Conservation (phyloP, 2,329 filamentous ascomycete species). For the Colletotrichum eleusines region DNA sequence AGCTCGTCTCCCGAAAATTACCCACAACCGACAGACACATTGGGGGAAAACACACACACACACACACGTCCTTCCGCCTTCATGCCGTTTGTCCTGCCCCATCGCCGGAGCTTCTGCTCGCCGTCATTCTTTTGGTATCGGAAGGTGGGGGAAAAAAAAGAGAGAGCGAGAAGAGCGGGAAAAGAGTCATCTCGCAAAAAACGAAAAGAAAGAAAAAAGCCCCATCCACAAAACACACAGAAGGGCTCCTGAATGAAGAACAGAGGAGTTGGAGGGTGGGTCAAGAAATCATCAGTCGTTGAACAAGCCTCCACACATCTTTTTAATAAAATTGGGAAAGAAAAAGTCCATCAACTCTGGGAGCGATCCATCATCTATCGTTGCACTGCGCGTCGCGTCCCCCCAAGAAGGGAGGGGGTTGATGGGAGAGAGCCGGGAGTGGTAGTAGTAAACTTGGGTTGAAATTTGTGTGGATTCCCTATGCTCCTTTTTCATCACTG, state of each 20-base stretch:
- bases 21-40: not conserved
- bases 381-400: constrained; percentile 16
- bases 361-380: constrained; percentile 25
- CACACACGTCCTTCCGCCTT: not conserved
- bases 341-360: not conserved
- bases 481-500: constrained; percentile 35
- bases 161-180: not conserved
- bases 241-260: not conserved
- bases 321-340: not conserved
- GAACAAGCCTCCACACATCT: not conserved
- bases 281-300: constrained; percentile 1
- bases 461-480: constrained; percentile 35
- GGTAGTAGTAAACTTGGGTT: constrained; percentile 33
- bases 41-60: not conserved
- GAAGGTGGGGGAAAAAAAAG: constrained; percentile 16
- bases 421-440: not conserved
- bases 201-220: too few species aligned
- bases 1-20: not conserved
- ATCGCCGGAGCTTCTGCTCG: constrained; percentile 5
- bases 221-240: not conserved
- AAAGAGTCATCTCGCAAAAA: not conserved
- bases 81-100: not conserved
- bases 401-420: not conserved
- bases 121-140: constrained; percentile 33
- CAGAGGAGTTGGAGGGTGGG: not conserved